Conservation (phyloP, 345 rosid species). For the Populus deltoides region DNA sequence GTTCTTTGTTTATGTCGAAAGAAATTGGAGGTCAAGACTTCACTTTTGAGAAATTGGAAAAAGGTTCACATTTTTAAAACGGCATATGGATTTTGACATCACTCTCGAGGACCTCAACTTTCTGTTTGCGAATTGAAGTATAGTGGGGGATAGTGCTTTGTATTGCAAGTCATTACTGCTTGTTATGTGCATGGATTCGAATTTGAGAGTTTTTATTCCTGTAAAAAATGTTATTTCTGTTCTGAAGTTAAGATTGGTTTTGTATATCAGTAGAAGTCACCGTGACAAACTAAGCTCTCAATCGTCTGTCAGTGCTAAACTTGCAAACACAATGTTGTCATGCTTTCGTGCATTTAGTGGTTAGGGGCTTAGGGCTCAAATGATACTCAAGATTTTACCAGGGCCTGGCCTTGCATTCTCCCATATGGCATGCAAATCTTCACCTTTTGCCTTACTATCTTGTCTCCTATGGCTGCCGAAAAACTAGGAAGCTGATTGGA, state of each 20-base stretch:
- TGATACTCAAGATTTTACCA: not conserved
- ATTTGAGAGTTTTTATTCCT: not conserved
- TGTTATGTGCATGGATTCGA: not conserved
- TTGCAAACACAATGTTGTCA: not conserved
- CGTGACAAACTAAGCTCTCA: not conserved
- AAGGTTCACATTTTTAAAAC: not conserved
- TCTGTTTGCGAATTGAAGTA: not conserved
- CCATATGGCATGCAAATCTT: not conserved
- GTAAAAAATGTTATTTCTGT: too few relatives aligned
- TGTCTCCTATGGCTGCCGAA: not conserved
- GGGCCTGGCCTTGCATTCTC: not conserved
- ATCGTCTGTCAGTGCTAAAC: not conserved
- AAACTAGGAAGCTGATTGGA: slow-evolving; percentile 60
- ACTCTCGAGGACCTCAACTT: not conserved
- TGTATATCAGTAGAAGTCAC: not conserved
- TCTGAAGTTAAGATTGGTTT: not conserved
- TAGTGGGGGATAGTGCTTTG: not conserved
- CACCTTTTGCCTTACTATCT: not conserved
- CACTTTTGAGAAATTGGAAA: not conserved
- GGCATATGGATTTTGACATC: not conserved
- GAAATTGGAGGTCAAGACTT: not conserved
- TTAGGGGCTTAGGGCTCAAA: not conserved
- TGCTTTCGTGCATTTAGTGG: not conserved
- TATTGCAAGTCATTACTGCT: not conserved
- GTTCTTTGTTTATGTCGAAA: too few relatives aligned